Evolutionary conservation across 192 early-diverging fungal species (phyloP), one percentile per base, ranked within the genome.

Genomic region (Coemansia sp.): DNA sequence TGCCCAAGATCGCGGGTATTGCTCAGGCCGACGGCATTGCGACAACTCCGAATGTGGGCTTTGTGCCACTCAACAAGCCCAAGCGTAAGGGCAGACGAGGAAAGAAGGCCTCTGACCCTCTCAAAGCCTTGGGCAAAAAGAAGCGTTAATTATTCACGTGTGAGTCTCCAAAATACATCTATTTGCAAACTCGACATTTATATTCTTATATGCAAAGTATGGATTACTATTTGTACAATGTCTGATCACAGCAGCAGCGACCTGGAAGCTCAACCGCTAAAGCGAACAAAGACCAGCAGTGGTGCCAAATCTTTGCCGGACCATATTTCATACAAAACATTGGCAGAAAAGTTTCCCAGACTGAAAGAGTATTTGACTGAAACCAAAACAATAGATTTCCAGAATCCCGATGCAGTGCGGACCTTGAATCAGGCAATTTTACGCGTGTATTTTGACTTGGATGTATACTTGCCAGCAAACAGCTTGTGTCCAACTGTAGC

Each of bases 1-100:
- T 93, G 73, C 96, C 96, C 36, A 91, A 88, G 53, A 85, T 87
- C 31, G 62, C 82, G 4, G 64, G 70, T 0, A 77, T 78, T 33
- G 59, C 65, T 7, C 63, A 65, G 50, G 63, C 75, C 23, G 65
- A 68, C 26, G 75, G 75, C 37, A 46, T 72, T 37, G 70, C 65
- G 0, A 65, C 57, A 5, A 53, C 70, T 0, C 62, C 61, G 8
- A 49, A 78, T 35, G 68, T 78, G 3, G 79, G 70, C 7, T 73
- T 73, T 68, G 70, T 80, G 35, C 70, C 79, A 19, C 79, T 76
- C 50, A 71, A 78, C 48, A 74, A 74, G 54, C 45, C 53, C 14
- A 78, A 72, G 65, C 56, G 70, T 13, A 38, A 53, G 11, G 18
- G n/a, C 5, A 13, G 23, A 14, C 53, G 42, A 45, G 11, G 38